A percentile compares a stretch with the other conserved stretches of the same genome.
phyloP scores from a whole-genome alignment of 1,139 yeast species.

The Hyphopichia khmerensis region DNA sequence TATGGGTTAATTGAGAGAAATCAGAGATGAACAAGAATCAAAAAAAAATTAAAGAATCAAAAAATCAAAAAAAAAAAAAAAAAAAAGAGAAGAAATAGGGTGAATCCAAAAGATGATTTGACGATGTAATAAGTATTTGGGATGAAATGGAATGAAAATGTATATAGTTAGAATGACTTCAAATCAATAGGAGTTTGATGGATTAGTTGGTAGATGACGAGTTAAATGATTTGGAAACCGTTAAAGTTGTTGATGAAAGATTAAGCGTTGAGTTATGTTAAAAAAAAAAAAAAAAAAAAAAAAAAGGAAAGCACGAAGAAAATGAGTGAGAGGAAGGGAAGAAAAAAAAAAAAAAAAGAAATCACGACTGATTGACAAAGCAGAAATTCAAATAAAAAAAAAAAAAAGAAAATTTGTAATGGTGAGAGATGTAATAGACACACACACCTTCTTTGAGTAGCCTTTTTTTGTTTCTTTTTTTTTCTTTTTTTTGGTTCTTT shows the following conservation, averaged over 20 bases:
- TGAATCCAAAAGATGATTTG: too few relatives aligned
- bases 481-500: too few relatives aligned
- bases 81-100: background rate
- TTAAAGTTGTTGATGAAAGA: too few relatives aligned
- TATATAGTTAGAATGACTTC: too few relatives aligned
- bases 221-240: too few relatives aligned
- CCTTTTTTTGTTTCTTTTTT: too few relatives aligned
- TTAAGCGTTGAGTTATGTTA: background rate
- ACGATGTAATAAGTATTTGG: too few relatives aligned
- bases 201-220: too few relatives aligned
- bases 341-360: background rate
- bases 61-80: background rate
- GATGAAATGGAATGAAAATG: too few relatives aligned
- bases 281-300: background rate
- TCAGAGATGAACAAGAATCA: background rate
- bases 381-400: background rate
- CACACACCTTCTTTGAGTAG: background rate
- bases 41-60: background rate
- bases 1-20: background rate
- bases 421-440: too few relatives aligned
- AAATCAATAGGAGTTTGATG: too few relatives aligned
- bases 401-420: background rate
- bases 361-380: background rate
- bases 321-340: background rate
- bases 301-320: too few relatives aligned